Base-by-base conservation (phyloP, 257 asterid species). In the Jacaranda copaia region DNA sequence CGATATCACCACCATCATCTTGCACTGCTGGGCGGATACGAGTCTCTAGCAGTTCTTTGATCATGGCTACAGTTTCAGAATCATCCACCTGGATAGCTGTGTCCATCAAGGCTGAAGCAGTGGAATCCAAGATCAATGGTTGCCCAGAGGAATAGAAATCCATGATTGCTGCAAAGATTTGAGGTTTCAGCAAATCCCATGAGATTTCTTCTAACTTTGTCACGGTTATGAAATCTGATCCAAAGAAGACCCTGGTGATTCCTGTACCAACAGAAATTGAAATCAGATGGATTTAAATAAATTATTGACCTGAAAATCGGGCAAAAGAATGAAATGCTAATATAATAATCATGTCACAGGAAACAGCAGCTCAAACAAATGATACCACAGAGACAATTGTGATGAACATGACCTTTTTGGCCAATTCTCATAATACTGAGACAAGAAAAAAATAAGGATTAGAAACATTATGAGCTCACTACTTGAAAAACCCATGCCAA, bases 61-160 rank as follows among this genome's bases (percentile, higher is more conserved):
- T 95, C 99, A 95, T 95, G n/a, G 98, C 97, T 72, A 95, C 99
- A 60, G 89, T 93, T 81, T 95, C 99, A 39, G 98, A 92, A 84
- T 95, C 99, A 58, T 93, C 97, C 78, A 91, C 98, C 0, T 79
- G 82, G 66, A 94, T 94, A 16, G 98, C 96, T 15, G 99, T 94
- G 88, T 94, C 98, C 95, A 86, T 89, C 70, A 98, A 83, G 43
- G 96, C 89, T 74, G 90, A 85, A 65, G 91, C 61, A 25, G 75
- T 74, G 19, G 96, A 86, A 77, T 94, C 98, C 65, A 91, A 75
- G 70, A 94, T 70, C 82, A 94, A 72, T 15, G 99, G 98, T 81
- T 89, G 87, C 52, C 97, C 99, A 4, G 98, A 89, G 42, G 97
- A 83, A 72, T 79, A 94, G 85, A 92, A 91, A 74, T 92, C 98